phyloP scores from a whole-genome alignment of 1,284 basidiomycete genomes.

The Fomitopsis palustris region DNA sequence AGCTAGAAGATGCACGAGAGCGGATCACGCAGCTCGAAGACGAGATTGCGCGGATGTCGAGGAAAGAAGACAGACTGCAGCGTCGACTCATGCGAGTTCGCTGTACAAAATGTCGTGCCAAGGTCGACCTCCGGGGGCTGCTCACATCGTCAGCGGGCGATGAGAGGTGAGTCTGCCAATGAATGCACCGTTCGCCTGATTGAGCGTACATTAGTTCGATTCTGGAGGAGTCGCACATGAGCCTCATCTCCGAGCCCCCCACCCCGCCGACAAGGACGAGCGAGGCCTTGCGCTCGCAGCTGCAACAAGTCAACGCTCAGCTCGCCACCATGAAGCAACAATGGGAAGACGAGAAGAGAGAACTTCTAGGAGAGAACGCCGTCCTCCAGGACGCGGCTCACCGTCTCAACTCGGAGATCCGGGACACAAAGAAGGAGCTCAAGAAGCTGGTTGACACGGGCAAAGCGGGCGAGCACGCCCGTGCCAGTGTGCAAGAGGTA shows the following conservation, averaged over 20 bases:
- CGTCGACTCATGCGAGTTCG: slow-evolving; percentile 54
- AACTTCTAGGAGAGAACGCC: slow-evolving; percentile 65
- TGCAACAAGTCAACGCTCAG: slow-evolving; percentile 57
- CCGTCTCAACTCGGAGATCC: slow-evolving; percentile 58
- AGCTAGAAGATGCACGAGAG: slow-evolving; percentile 64
- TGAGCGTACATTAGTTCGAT: slow-evolving; percentile 37
- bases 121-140: slow-evolving; percentile 48
- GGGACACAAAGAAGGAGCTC: slow-evolving; percentile 51
- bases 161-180: slow-evolving; percentile 47
- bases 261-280: slow-evolving; percentile 62
- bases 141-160: slow-evolving; percentile 40
- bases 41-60: slow-evolving; percentile 57
- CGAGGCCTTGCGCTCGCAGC: slow-evolving; percentile 53
- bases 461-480: slow-evolving; percentile 42
- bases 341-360: slow-evolving; percentile 63
- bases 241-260: slow-evolving; percentile 51
- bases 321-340: slow-evolving; percentile 59
- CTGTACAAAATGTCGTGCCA: slow-evolving; percentile 64
- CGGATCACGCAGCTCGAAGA: slow-evolving; percentile 59
- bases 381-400: slow-evolving; percentile 65
- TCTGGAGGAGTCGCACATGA: slow-evolving; percentile 45
- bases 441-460: slow-evolving; percentile 49
- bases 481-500: slow-evolving; percentile 54
- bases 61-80: slow-evolving; percentile 61
- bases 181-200: not conserved